These are phyloP conservation scores for Salix caprea DNA, from an alignment of 345 rosid genomes.

Conservation along the genomic window DNA sequence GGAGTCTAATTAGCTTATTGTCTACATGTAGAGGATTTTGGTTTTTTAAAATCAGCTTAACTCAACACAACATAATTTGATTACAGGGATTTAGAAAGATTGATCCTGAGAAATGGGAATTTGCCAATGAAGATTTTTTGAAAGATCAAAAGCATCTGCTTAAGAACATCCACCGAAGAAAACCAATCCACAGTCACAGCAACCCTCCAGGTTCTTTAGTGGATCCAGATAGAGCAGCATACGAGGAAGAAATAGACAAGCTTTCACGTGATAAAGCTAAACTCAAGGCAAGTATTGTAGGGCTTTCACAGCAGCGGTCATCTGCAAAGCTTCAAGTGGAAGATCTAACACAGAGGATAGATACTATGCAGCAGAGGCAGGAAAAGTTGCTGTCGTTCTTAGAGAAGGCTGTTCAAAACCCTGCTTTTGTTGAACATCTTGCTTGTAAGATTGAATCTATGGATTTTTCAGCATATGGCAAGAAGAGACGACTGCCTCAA, in stretches of 20 bases:
- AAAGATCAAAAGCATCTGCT: conserved; percentile 88
- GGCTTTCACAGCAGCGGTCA: conserved; percentile 53
- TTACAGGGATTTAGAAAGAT: conserved; percentile 86
- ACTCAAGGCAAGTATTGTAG: conserved; percentile 55
- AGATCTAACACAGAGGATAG: conserved; percentile 47
- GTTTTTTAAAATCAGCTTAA: background rate
- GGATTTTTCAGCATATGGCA: conserved; percentile 68
- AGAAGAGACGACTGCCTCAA: conserved; percentile 76
- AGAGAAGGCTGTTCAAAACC: conserved; percentile 52
- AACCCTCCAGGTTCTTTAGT: conserved; percentile 45
- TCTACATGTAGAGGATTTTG: background rate
- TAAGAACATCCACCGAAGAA: conserved; percentile 78
- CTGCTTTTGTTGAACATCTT: conserved; percentile 56
- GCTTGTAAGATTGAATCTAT: conserved; percentile 55
- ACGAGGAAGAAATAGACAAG: conserved; percentile 67
- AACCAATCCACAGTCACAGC: conserved; percentile 91
- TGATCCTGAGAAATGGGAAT: conserved; percentile 93
- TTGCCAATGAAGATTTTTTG: conserved; percentile 77
- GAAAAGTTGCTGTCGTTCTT: conserved; percentile 47
- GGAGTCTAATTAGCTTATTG: background rate
- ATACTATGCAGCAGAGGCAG: conserved; percentile 64
- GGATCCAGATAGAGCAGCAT: conserved; percentile 68
- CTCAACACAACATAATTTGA: background rate
- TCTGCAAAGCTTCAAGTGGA: conserved; percentile 56
- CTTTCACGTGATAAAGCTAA: conserved; percentile 62